Conservation (phyloP, 2,329 filamentous ascomycete species). For the Didymella keratinophila region DNA sequence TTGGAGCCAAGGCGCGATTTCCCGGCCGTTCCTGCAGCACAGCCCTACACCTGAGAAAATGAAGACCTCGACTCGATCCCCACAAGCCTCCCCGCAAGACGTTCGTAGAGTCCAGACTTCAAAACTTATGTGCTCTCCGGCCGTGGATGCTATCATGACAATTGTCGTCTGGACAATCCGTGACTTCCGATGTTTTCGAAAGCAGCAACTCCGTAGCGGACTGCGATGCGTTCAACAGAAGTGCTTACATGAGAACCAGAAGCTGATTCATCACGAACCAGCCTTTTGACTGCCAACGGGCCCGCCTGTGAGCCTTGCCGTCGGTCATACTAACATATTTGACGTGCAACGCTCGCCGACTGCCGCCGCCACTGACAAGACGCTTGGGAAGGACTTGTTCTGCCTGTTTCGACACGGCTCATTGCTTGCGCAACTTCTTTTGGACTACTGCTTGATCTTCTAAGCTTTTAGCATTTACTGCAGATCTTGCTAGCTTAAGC, state of each 20-base stretch:
- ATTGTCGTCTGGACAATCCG: no score
- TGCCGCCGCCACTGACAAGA: not conserved
- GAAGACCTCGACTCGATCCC: not conserved
- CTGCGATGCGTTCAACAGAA: not conserved
- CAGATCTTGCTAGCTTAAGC: not conserved
- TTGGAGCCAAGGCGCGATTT: constrained; percentile 5
- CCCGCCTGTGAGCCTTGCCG: not conserved
- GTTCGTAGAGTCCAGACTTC: not conserved
- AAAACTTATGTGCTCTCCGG: not conserved
- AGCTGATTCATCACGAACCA: not conserved
- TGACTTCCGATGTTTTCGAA: not conserved
- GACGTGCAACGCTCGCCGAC: not conserved
- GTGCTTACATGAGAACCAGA: not conserved
- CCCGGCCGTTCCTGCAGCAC: constrained; percentile 9
- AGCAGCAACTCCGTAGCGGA: no score
- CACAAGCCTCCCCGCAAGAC: not conserved
- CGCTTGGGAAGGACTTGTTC: not conserved
- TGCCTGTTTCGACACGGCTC: constrained; percentile 2
- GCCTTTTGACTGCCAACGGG: not conserved
- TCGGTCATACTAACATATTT: not conserved
- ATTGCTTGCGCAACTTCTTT: not conserved
- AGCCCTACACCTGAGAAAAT: not conserved
- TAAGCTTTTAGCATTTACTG: not conserved
- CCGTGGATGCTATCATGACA: not conserved
- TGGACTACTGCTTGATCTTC: not conserved